These are phyloP conservation scores for Nepenthes alata DNA, from an alignment of 179 eudicot genomes.

Conservation along the genomic window DNA sequence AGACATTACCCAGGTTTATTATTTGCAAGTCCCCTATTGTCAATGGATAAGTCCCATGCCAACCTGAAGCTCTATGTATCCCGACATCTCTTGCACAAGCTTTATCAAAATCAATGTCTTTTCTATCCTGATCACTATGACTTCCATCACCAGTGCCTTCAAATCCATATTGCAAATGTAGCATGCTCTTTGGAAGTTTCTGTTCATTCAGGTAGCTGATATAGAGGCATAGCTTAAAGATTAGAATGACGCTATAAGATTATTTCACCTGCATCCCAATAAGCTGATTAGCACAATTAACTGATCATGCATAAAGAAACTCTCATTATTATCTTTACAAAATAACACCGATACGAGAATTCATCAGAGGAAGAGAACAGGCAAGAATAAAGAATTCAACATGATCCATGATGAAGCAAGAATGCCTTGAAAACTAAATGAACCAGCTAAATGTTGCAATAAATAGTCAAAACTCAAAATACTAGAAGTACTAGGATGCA, in stretches of 20 bases:
- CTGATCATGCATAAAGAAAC: not conserved
- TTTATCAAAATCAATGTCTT: conserved; percentile 26
- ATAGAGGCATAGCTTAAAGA: conserved; percentile 8
- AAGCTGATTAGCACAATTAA: not conserved
- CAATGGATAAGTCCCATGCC: conserved; percentile 24
- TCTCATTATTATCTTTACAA: not conserved
- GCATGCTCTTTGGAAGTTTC: conserved; percentile 76
- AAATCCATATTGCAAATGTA: conserved; percentile 39
- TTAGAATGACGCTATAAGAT: not conserved
- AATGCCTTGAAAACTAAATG: not conserved
- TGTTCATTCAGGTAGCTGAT: conserved; percentile 77
- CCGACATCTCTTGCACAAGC: conserved; percentile 27
- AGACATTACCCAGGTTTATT: conserved; percentile 35
- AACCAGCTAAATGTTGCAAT: no score
- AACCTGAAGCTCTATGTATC: conserved; percentile 18
- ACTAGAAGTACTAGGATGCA: no score
- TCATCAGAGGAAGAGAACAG: not conserved
- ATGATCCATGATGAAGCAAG: not conserved
- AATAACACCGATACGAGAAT: not conserved
- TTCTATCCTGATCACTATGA: conserved; percentile 30
- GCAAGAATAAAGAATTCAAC: not conserved
- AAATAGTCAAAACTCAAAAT: no score
- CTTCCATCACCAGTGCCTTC: conserved; percentile 18
- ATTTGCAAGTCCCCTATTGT: conserved; percentile 39
- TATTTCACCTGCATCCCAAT: not conserved